Conservation (phyloP, 352 stramenopile species). For the Globisporangium radiosum region DNA sequence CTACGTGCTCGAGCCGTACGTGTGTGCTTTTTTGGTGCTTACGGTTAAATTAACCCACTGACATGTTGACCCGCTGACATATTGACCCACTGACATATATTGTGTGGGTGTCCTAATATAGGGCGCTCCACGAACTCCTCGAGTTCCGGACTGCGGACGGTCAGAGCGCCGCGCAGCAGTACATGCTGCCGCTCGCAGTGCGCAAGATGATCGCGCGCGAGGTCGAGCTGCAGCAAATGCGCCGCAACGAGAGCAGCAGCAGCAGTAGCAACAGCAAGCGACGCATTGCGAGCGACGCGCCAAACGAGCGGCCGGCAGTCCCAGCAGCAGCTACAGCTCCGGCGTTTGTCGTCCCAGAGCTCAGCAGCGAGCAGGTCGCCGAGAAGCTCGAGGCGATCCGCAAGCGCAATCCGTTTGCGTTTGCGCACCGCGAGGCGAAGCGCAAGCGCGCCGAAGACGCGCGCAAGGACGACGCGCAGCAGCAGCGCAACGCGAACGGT, state of each 20-base stretch:
- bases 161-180: conserved; percentile 18
- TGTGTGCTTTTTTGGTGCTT: conserved; percentile 8
- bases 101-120: conserved; percentile 11
- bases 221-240: conserved; percentile 77
- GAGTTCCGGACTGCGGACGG: conserved; percentile 29
- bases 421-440: conserved; percentile 74
- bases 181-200: conserved; percentile 47
- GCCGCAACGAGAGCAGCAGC: conserved; percentile 38
- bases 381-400: conserved; percentile 56
- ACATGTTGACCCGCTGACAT: not conserved
- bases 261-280: not conserved
- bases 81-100: not conserved
- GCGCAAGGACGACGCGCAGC: conserved; percentile 18
- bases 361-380: conserved; percentile 46
- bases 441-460: conserved; percentile 53
- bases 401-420: conserved; percentile 75
- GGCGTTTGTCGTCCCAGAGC: conserved; percentile 42
- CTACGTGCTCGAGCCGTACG: conserved; percentile 71
- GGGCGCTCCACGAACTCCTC: conserved; percentile 63
- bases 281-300: not conserved
- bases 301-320: not conserved
- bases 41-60: too few relatives aligned
- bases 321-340: not conserved
- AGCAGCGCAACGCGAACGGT: conserved; percentile 7
- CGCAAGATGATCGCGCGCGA: conserved; percentile 78